Evolutionary conservation across 495 filamentous ascomycete species (phyloP).

Genomic region (Aspergillus cavernicola): DNA sequence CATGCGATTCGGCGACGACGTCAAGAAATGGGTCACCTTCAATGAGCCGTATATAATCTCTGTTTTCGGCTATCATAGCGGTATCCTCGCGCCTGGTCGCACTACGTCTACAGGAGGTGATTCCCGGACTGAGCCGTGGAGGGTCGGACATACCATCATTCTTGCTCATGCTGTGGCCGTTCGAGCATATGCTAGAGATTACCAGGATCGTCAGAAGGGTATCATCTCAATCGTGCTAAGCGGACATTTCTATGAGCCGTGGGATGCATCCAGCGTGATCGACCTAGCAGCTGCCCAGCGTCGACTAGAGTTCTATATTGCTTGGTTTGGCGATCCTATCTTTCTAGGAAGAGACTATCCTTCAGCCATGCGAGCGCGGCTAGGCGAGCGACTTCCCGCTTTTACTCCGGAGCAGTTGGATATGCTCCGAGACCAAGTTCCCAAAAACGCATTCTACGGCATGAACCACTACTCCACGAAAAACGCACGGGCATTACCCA

Average conservation of each 20-base stretch:
- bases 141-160: slow-evolving; percentile 39
- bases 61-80: slow-evolving; percentile 38
- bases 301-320: slow-evolving; percentile 43
- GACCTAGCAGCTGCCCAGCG: slow-evolving; percentile 35
- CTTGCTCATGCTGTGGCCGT: slow-evolving; percentile 39
- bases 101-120: slow-evolving; percentile 29
- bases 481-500: slow-evolving; percentile 52
- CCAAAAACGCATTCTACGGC: slow-evolving; percentile 67
- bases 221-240: slow-evolving; percentile 19
- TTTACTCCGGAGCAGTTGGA: slow-evolving; percentile 57
- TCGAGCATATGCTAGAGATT: slow-evolving; percentile 34
- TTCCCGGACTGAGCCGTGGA: slow-evolving; percentile 37
- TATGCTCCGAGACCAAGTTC: slow-evolving; percentile 47
- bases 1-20: slow-evolving; percentile 33
- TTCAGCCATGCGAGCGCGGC: slow-evolving; percentile 60
- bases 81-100: slow-evolving; percentile 34
- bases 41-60: slow-evolving; percentile 46
- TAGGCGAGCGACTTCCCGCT: slow-evolving; percentile 60
- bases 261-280: slow-evolving; percentile 25
- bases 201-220: slow-evolving; percentile 26
- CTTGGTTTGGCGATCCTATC: slow-evolving; percentile 60
- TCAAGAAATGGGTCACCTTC: slow-evolving; percentile 48
- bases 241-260: slow-evolving; percentile 54
- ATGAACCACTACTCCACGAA: slow-evolving; percentile 77
- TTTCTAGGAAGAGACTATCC: slow-evolving; percentile 64